phyloP scores from a whole-genome alignment of 2,329 filamentous ascomycete genomes.

The Fusarium oxysporum region DNA sequence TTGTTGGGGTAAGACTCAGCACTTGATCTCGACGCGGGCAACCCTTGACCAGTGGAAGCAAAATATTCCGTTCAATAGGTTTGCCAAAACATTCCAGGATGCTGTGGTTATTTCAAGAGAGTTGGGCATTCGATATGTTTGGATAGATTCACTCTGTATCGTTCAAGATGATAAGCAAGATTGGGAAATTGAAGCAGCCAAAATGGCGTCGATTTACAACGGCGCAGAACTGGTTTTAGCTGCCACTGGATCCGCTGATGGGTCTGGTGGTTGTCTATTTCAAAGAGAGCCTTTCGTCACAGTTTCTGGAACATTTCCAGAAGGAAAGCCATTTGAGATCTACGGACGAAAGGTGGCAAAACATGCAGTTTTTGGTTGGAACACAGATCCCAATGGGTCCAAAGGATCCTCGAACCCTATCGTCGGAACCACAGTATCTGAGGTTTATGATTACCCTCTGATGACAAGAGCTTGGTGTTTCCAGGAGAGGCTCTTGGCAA shows the following conservation, averaged over 20 bases:
- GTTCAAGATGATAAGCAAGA: conserved; percentile 43
- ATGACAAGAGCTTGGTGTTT: conserved; percentile 47
- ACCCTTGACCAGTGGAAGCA: conserved; percentile 32
- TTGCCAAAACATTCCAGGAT: conserved; percentile 39
- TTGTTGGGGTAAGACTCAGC: conserved; percentile 37
- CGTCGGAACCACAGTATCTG: neutral
- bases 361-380: conserved; percentile 34
- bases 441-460: conserved; percentile 30
- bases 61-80: conserved; percentile 29
- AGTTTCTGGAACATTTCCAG: conserved; percentile 15
- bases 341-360: conserved; percentile 21
- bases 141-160: conserved; percentile 47
- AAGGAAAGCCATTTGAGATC: conserved; percentile 23
- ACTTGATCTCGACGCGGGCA: conserved; percentile 15
- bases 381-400: neutral
- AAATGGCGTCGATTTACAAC: conserved; percentile 46
- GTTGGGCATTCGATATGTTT: conserved; percentile 40
- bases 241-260: conserved; percentile 37
- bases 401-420: conserved; percentile 25
- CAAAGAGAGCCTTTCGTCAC: conserved; percentile 20
- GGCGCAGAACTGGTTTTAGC: conserved; percentile 41
- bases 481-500: conserved; percentile 47
- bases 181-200: conserved; percentile 44
- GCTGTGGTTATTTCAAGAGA: conserved; percentile 31
- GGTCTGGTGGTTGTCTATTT: conserved; percentile 38